These are phyloP conservation scores for Colletotrichum kahawae DNA, from an alignment of 2,329 filamentous ascomycete genomes.

Conservation along the genomic window DNA sequence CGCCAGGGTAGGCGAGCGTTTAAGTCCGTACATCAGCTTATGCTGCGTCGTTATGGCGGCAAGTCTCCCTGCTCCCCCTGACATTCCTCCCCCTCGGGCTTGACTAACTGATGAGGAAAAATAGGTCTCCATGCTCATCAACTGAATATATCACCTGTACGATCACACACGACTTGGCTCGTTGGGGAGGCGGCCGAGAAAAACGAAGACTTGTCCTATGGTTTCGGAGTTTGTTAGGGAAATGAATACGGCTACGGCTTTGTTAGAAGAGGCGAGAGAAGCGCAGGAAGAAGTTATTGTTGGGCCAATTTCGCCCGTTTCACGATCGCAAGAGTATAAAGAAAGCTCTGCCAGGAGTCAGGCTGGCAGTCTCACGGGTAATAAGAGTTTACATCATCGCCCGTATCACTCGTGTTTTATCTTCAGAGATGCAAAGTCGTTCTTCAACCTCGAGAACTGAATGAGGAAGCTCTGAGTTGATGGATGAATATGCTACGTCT, in stretches of 20 bases:
- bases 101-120: background rate
- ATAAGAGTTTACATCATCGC: constrained; percentile 1
- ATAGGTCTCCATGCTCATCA: constrained; percentile 15
- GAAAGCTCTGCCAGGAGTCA: background rate
- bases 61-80: constrained; percentile 30
- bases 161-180: background rate
- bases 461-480: background rate
- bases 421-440: background rate
- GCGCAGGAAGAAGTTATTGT: background rate
- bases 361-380: background rate
- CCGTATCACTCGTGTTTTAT: background rate
- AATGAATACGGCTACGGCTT: constrained; percentile 11
- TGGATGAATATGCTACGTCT: background rate
- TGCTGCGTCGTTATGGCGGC: constrained; percentile 96
- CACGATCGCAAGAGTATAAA: background rate
- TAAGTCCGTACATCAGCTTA: constrained; percentile 95
- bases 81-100: background rate
- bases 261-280: constrained; percentile 4
- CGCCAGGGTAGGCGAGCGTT: constrained; percentile 86
- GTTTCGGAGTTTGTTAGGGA: constrained; percentile 16
- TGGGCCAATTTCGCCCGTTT: background rate
- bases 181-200: background rate
- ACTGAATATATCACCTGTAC: background rate
- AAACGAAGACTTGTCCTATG: background rate
- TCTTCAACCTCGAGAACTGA: background rate